Evolutionary conservation across 1,139 yeast species (phyloP), one percentile per base, ranked within the genome.

Genomic region (Blastobotrys raffinosifermentans): DNA sequence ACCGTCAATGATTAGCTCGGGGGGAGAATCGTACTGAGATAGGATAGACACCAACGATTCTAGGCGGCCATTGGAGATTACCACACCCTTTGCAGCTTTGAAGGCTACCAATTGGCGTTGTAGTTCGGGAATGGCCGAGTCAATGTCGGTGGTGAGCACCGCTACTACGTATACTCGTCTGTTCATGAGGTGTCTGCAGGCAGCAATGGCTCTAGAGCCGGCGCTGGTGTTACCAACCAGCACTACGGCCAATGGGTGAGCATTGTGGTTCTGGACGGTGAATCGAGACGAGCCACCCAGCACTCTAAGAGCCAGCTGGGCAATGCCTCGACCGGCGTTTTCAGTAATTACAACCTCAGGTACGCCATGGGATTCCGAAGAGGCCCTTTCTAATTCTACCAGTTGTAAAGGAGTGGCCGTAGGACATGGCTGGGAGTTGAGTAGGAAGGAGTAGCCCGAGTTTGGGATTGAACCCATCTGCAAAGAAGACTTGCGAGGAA

Each of bases 361-460:
- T 14, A 79, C 58, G 1, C 76, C 78, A 58, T 69, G 80, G 19
- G 77, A 80, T 4, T 64, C 58, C 3, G 48, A 40, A 13, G 82
- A 61, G 14, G 77, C 57, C 32, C 83, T 69, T 57, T 85, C 93
- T 40, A 86, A 74, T 48, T 85, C 94, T n/a, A 81, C 66, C 44
- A 86, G 61, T 58, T 87, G 95, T 5, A 85, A 76, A 0, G 95
- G 91, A 1, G 91, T 75, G 11, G 89, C 81, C 39, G 79, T 66
- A 2, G 91, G 83, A 31, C 61, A 55, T 19, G 40, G 37, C 34
- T 46, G 41, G 23, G 36, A 40, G 25, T 48, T 50, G 35, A 40
- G 50, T n/a, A n/a, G n/a, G n/a, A n/a, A n/a, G n/a, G n/a, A n/a
- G n/a, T n/a, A n/a, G n/a, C n/a, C n/a, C n/a, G n/a, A n/a, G n/a